Evolutionary conservation across 1,139 yeast genomes (phyloP).

Genomic region (Magnusiomyces sp.): DNA sequence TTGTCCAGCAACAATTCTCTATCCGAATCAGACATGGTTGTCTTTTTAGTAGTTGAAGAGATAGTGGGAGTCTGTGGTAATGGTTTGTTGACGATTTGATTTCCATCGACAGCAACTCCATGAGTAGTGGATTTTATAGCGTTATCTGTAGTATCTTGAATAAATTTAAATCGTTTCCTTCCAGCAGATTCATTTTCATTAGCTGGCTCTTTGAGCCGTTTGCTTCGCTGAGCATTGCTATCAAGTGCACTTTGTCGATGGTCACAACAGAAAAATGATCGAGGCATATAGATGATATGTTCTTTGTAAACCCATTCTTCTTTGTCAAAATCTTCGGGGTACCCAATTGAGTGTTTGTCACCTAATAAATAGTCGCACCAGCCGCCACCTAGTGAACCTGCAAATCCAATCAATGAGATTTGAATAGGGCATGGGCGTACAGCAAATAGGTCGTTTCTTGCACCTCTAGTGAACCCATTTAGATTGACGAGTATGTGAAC

Average conservation of each 20-base stretch:
- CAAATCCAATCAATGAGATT: slow-evolving; percentile 31
- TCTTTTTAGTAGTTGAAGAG: too few relatives aligned
- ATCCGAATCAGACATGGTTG: neutral
- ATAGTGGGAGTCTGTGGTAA: too few relatives aligned
- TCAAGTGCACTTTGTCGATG: slow-evolving; percentile 31
- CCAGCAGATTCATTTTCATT: neutral
- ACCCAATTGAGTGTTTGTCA: slow-evolving; percentile 18
- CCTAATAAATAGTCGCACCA: slow-evolving; percentile 31
- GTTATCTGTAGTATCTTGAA: slow-evolving; percentile 4
- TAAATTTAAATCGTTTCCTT: slow-evolving; percentile 3
- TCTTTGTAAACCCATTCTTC: slow-evolving; percentile 22
- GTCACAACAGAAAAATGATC: slow-evolving; percentile 31
- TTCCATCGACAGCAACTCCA: too few relatives aligned
- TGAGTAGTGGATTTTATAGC: neutral
- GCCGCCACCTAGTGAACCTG: slow-evolving; percentile 30
- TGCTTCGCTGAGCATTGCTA: slow-evolving; percentile 11
- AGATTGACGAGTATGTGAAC: slow-evolving; percentile 30
- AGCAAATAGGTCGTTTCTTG: slow-evolving; percentile 31
- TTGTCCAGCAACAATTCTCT: slow-evolving; percentile 5
- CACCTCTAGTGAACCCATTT: slow-evolving; percentile 32
- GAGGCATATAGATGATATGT: slow-evolving; percentile 28
- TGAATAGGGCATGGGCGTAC: slow-evolving; percentile 31
- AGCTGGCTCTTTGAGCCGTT: neutral
- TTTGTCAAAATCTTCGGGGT: slow-evolving; percentile 6
- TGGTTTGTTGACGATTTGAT: too few relatives aligned